Evolutionary conservation across 495 filamentous ascomycete genomes (phyloP), one percentile per base, ranked within the genome.

Genomic region (Aspergillus sparsus): DNA sequence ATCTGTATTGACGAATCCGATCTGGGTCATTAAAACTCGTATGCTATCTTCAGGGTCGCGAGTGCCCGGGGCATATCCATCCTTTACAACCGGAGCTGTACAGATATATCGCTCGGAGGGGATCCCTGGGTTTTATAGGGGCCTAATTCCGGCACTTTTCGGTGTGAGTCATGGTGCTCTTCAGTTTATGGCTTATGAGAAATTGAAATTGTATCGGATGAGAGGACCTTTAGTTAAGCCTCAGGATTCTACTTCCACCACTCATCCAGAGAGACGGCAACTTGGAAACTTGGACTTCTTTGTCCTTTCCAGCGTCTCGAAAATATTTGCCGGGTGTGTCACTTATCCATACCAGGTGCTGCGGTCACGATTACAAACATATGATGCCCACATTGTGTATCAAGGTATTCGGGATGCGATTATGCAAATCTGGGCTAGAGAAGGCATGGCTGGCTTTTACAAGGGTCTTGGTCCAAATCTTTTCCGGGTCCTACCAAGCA

Each of bases 11-110:
- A 98, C 95, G 50, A 99, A 99, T 69, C 94, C 94, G 5, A 89
- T 99, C 68, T 99, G 94, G 94, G 94, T 99, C 6, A 84, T 99
- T 70, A 98, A 98, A 73, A 99, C 94, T 3, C 90, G 94, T 52
- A 98, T 99, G 93, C 79, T 99, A 11, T 89, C 92, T 34, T 91
- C 87, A 3, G 87, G 92, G 64, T 82, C 82, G 49, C 73, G 77
- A 42, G 79, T 83, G 27, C 87, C 85, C 1, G 91, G 91, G 53
- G 93, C 93, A 6, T 99, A 98, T 74, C 76, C 82, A n/a, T 86
- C 83, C 60, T 87, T 96, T 71, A 75, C 76, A 52, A 77, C 86
- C 53, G 94, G 94, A 50, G 80, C 84, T 32, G 73, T 62, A 33
- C 82, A 83, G 50, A 83, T 97, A 9, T 79, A 86, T 49, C 73